Percentiles rank a stretch among this genome's conserved stretches.
These are phyloP conservation scores for Paecilomyces niveus DNA, from an alignment of 2,329 filamentous ascomycete genomes.

Conservation along the genomic window DNA sequence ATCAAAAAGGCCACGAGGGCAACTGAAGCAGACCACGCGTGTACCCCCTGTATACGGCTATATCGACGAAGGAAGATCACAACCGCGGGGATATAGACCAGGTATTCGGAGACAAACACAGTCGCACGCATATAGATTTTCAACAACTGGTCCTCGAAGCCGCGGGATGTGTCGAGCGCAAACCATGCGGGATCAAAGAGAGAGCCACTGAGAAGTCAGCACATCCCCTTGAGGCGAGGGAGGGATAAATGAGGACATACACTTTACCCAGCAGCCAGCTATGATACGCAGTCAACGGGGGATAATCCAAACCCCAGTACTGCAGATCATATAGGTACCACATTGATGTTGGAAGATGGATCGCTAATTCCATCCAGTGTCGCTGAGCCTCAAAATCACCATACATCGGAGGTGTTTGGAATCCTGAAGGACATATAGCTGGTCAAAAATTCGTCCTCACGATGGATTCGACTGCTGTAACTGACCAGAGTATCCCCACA, in stretches of 20 bases:
- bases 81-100: constrained; percentile 77
- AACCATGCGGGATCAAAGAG: constrained; percentile 82
- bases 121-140: constrained; percentile 96
- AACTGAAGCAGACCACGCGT: constrained; percentile 74
- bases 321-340: constrained; percentile 98
- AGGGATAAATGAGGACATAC: constrained; percentile 34
- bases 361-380: constrained; percentile 98
- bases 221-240: neutral
- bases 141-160: constrained; percentile 66
- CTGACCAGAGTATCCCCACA: constrained; percentile 92
- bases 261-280: constrained; percentile 91
- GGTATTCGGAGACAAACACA: constrained; percentile 82
- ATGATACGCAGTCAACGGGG: constrained; percentile 94
- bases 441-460: neutral
- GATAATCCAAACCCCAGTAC: constrained; percentile 98
- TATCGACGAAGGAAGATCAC: constrained; percentile 81
- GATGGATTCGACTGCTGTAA: constrained; percentile 1
- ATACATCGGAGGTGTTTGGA: constrained; percentile 76
- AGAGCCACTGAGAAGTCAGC: constrained; percentile 50
- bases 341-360: constrained; percentile 77
- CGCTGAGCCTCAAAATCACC: constrained; percentile 97
- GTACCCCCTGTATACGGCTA: constrained; percentile 66
- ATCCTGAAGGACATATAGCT: constrained; percentile 47
- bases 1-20: constrained; percentile 85
- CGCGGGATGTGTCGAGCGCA: constrained; percentile 72